Evolutionary conservation across 1,139 yeast genomes (phyloP), one percentile per base, ranked within the genome.

Genomic region (Hanseniaspora sp.): DNA sequence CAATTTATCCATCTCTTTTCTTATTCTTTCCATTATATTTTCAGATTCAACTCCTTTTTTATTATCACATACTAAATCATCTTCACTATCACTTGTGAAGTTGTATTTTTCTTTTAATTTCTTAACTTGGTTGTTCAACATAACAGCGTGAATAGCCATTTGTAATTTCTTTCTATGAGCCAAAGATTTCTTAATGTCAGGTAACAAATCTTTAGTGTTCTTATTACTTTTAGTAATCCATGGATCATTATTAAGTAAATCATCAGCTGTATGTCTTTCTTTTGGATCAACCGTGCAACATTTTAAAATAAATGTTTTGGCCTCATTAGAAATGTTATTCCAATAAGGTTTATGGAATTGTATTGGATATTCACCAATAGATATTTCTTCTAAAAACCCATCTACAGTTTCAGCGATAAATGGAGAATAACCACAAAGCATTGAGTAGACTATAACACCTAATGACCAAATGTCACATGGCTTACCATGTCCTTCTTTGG

Each of bases 391-490:
- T 52, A 90, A 70, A 64, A 90, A 90, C 59, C 86, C 95, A 55
- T 76, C 78, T 4, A 85, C 87, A 56, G 79, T 83, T 64, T 90
- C 96, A 1, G 95, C 80, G 52, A 90, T 73, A 69, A 90, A 88
- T 4, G 97, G 96, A 8, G 95, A 83, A 67, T 88, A 88, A 1
- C 98, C 98, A 63, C 95, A 87, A 53, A 92, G 74, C 54, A 90
- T 72, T 0, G 96, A 88, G 68, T 88, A 92, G 0, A 95, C 80
- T 53, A 92, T 86, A 9, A 88, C 95, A 29, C 96, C 96, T 46
- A 88, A 68, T 1, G 95, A 83, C 96, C 96, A 88, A 46, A 88
- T 76, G 66, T 88, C 96, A 67, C 95, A 88, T 1, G 95, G 90
- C 64, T 84, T 86, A 45, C 95, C 94, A 69, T 88, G 95, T 7